Evolutionary conservation across 2,329 filamentous ascomycete species (phyloP), one percentile per base, ranked within the genome.

Genomic region (Penicillium sp.): DNA sequence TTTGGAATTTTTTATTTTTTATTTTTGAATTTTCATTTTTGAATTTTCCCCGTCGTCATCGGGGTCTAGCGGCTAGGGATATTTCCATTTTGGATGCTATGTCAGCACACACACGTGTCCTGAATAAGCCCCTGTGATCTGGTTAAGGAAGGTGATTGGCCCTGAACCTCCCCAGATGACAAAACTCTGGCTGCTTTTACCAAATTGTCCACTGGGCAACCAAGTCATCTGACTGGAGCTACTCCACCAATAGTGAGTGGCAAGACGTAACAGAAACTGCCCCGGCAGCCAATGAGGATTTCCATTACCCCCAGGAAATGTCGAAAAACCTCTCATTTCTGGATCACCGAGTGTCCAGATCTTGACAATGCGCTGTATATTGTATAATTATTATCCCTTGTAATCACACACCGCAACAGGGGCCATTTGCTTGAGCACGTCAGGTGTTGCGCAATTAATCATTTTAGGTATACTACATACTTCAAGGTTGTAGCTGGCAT

Each of bases 181-280:
- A 2, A 8, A 9, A 1, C 19, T 19, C 52, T 40, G 33, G 65
- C 62, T 21, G 65, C 66, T 62, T 65, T 66, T 57, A 57, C 13
- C 4, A 29, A n/a, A 36, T 36, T 21, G 41, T 47, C 54, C 41
- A n/a, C 44, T 19, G 48, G 40, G 31, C 31, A 54, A 47, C 43
- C 50, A 53, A 53, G 67, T 74, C 72, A 74, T 72, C 69, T 74
- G 72, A 74, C 69, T 59, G 43, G 54, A 23, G 45, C 48, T 48
- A 27, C 55, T 43, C 46, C 49, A 57, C 58, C 64, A 63, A 53
- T 64, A 33, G 34, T 55, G 45, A 52, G 60, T 63, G 60, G 60
- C 64, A 53, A 69, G 64, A 74, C 72, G 72, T 75, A 75, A 75
- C 60, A 71, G 68, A 75, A 75, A 74, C 64, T 54, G 39, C n/a